phyloP scores from a whole-genome alignment of 768 basidiomycete genomes.

The Fistulinella prunicolor region DNA sequence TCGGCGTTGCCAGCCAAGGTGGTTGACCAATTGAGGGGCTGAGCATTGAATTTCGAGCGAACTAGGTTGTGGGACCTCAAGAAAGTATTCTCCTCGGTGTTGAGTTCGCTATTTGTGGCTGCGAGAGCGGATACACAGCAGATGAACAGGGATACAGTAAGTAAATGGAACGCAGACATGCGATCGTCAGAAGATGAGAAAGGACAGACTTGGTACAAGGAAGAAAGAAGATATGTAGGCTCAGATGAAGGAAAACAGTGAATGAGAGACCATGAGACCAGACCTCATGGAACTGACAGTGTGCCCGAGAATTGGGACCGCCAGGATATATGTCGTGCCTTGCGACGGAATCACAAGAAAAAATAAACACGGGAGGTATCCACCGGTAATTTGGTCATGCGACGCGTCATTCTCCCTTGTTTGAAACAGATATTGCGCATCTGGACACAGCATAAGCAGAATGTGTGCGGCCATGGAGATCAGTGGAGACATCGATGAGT shows the following conservation, averaged over 20 bases:
- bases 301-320: neutral
- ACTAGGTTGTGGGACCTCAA: slow-evolving; percentile 48
- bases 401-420: neutral
- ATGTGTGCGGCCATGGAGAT: too few relatives aligned
- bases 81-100: slow-evolving; percentile 28
- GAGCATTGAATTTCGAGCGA: slow-evolving; percentile 42
- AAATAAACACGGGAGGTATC: neutral
- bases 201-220: slow-evolving; percentile 6
- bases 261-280: neutral
- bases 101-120: slow-evolving; percentile 9
- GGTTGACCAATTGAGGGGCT: slow-evolving; percentile 47
- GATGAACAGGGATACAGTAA: slow-evolving; percentile 13
- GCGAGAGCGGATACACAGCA: slow-evolving; percentile 11
- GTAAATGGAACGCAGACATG: slow-evolving; percentile 8
- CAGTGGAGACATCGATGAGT: too few relatives aligned
- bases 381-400: neutral
- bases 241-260: neutral
- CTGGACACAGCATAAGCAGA: neutral
- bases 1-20: slow-evolving; percentile 46
- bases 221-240: neutral
- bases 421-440: slow-evolving; percentile 1
- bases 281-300: neutral
- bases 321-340: neutral
- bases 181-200: neutral
- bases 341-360: slow-evolving; percentile 6